phyloP scores from a whole-genome alignment of 2,329 filamentous ascomycete species.

The Colletotrichum lupini region DNA sequence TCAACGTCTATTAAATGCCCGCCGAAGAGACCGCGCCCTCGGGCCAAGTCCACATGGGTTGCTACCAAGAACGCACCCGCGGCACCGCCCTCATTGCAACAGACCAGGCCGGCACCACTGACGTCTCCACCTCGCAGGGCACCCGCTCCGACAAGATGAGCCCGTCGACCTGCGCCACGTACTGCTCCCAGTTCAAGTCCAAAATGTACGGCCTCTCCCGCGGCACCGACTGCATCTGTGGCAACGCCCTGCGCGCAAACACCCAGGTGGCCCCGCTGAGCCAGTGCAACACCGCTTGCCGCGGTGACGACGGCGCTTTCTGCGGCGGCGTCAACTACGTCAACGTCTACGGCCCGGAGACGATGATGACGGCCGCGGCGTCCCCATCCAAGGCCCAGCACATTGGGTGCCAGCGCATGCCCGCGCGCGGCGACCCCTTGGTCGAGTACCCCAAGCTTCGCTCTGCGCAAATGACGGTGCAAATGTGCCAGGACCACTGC shows the following conservation, averaged over 20 bases:
- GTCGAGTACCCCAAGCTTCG: not conserved
- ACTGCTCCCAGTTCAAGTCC: not conserved
- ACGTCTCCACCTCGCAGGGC: not conserved
- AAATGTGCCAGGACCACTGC: not conserved
- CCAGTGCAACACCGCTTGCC: not conserved
- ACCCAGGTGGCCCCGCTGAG: not conserved
- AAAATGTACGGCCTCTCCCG: not conserved
- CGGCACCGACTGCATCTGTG: not conserved
- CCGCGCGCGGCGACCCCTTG: not conserved
- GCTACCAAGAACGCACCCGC: not conserved
- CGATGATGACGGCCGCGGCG: not conserved
- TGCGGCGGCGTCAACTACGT: slow-evolving; percentile 30
- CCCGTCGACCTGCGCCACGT: not conserved
- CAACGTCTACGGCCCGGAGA: slow-evolving; percentile 41
- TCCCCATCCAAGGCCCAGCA: not conserved
- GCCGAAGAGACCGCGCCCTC: not conserved
- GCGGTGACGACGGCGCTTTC: not conserved
- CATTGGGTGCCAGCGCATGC: not conserved
- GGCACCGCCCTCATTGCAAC: not conserved
- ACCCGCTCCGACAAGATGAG: not conserved
- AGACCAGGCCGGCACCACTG: not conserved
- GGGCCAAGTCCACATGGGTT: not conserved
- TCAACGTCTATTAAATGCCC: not conserved
- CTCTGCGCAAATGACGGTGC: not conserved
- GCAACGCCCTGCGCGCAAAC: not conserved